Evolutionary conservation across 257 asterid species (phyloP).

Genomic region (Linderniella brevidens): DNA sequence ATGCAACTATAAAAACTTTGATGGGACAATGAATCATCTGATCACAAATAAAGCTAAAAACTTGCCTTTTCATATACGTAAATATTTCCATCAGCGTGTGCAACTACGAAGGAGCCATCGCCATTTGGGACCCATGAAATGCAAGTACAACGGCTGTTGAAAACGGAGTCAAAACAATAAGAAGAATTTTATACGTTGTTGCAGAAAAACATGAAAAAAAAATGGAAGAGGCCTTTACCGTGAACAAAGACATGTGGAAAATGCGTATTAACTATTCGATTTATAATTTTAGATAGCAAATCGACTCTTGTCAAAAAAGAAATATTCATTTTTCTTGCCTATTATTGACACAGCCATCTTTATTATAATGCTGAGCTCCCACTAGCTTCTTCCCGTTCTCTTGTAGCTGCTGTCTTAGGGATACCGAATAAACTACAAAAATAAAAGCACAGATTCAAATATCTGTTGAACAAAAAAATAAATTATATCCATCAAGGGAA

Average conservation of each 20-base stretch:
- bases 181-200: too few relatives aligned
- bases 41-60: slow-evolving; percentile 11
- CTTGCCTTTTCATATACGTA: slow-evolving; percentile 91
- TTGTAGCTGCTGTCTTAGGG: slow-evolving; percentile 86
- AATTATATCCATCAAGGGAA: slow-evolving; percentile 4
- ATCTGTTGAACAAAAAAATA: not conserved
- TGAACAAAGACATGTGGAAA: too few relatives aligned
- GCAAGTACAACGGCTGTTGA: slow-evolving; percentile 75
- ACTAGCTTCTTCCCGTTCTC: slow-evolving; percentile 98
- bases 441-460: slow-evolving; percentile 8
- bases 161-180: slow-evolving; percentile 11
- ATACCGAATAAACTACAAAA: slow-evolving; percentile 77
- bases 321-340: slow-evolving; percentile 29
- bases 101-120: slow-evolving; percentile 81
- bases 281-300: not conserved
- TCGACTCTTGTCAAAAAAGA: not conserved
- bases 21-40: not conserved
- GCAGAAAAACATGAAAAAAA: not conserved
- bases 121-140: slow-evolving; percentile 88
- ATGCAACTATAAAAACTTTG: too few relatives aligned
- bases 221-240: not conserved
- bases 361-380: slow-evolving; percentile 95
- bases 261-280: not conserved
- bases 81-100: slow-evolving; percentile 91
- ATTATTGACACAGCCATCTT: slow-evolving; percentile 78